Percentiles rank a stretch among this genome's conserved stretches.
Conservation (phyloP, 2,329 filamentous ascomycete species). For the Cryphonectria nitschkei region DNA sequence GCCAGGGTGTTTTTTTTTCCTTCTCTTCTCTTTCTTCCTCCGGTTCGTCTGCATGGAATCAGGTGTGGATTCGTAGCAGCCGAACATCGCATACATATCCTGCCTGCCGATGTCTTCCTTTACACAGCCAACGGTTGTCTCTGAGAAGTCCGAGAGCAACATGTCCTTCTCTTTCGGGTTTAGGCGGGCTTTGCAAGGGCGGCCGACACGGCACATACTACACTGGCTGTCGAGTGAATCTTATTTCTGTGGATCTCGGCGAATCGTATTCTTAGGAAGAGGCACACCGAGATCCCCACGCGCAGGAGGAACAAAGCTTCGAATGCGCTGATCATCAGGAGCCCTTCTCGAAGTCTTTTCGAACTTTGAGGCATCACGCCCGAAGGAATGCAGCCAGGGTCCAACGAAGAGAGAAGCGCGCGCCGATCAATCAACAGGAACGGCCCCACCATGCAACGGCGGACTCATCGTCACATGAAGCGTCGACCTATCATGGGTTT, state of each 20-base stretch:
- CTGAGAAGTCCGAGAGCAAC: background rate
- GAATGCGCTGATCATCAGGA: background rate
- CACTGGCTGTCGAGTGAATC: background rate
- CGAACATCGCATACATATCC: background rate
- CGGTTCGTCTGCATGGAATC: background rate
- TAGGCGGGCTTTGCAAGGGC: background rate
- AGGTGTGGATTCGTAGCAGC: background rate
- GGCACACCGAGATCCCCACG: background rate
- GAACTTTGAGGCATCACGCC: background rate
- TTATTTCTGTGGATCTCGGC: slow-evolving; percentile 1
- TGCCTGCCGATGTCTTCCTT: background rate
- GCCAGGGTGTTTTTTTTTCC: background rate
- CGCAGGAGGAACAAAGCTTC: background rate
- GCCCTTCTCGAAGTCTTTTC: background rate
- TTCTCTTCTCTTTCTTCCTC: background rate
- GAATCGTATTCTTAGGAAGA: background rate
- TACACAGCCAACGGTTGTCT: background rate
- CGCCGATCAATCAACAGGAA: background rate
- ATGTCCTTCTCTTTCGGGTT: background rate
- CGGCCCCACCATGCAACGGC: background rate
- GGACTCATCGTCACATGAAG: background rate
- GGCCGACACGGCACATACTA: background rate
- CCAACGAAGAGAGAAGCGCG: background rate
- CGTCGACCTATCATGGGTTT: background rate
- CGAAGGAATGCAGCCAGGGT: background rate